Percentiles rank a stretch among this genome's conserved stretches.
These are phyloP conservation scores for Xylaria sp. DNA, from an alignment of 2,329 filamentous ascomycete species.

Conservation along the genomic window DNA sequence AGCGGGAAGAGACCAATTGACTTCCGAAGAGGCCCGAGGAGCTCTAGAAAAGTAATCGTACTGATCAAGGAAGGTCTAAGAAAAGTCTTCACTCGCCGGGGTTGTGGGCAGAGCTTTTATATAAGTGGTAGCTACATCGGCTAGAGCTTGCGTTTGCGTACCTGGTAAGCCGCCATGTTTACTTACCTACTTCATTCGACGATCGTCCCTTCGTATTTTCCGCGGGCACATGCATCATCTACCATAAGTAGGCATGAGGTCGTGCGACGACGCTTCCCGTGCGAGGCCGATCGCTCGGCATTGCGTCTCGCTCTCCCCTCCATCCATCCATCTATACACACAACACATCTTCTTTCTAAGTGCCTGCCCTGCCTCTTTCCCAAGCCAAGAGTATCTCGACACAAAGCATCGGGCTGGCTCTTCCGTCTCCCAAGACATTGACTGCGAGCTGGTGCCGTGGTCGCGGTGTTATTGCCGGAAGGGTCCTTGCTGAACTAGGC, in stretches of 20 bases:
- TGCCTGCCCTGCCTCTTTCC: too few species aligned
- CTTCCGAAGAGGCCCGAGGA: neutral
- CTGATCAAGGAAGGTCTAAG: neutral
- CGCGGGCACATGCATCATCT: too few species aligned
- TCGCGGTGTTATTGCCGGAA: slow-evolving; percentile 24
- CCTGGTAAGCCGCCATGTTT: neutral
- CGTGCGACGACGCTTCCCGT: neutral
- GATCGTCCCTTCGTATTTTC: slow-evolving; percentile 15
- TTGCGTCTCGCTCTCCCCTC: neutral
- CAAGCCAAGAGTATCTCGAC: neutral
- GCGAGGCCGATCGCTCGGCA: neutral
- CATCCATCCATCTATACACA: neutral
- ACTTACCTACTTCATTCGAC: neutral
- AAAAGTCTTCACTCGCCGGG: neutral
- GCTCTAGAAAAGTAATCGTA: neutral
- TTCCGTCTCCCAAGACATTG: neutral
- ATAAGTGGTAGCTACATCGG: slow-evolving; percentile 16
- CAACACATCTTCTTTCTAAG: too few species aligned
- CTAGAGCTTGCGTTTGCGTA: slow-evolving; percentile 14
- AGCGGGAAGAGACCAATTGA: slow-evolving; percentile 11
- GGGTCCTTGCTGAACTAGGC: slow-evolving; percentile 21
- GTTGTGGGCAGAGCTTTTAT: slow-evolving; percentile 7
- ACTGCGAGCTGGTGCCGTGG: neutral
- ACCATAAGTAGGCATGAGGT: too few species aligned
- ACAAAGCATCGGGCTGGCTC: neutral